phyloP scores from a whole-genome alignment of 192 early-diverging fungal genomes.

The Coemansia sp. region DNA sequence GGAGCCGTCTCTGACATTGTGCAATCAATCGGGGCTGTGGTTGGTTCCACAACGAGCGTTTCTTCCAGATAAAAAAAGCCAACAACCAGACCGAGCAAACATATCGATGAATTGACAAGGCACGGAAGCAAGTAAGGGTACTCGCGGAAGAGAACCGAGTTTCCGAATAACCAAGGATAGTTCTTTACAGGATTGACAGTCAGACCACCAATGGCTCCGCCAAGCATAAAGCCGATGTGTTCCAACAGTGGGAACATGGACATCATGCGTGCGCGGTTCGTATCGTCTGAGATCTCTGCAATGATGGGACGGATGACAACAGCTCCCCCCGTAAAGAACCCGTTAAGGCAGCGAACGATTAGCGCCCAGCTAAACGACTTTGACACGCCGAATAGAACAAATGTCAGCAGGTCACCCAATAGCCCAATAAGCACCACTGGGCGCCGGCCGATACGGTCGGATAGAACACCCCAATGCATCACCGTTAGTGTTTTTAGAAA shows the following conservation, averaged over 20 bases:
- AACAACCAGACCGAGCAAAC: neutral
- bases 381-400: no score
- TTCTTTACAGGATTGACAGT: conserved; percentile 51
- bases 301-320: neutral
- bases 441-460: no score
- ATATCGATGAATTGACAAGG: no score
- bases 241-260: neutral
- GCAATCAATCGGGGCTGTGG: no score
- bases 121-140: no score
- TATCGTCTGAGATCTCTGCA: neutral
- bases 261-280: neutral
- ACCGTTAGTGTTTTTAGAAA: neutral
- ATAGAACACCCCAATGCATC: conserved; percentile 30
- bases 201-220: neutral
- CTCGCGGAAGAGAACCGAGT: conserved; percentile 9
- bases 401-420: no score
- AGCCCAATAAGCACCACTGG: no score
- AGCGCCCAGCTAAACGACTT: no score
- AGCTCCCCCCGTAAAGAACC: conserved; percentile 55
- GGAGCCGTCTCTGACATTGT: no score
- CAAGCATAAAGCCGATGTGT: neutral
- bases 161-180: conserved; percentile 65
- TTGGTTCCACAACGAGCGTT: no score
- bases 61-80: no score
- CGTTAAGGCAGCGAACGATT: conserved; percentile 9